These are phyloP conservation scores for Yamadazyma laniorum DNA, from an alignment of 805 yeast genomes.

Conservation along the genomic window DNA sequence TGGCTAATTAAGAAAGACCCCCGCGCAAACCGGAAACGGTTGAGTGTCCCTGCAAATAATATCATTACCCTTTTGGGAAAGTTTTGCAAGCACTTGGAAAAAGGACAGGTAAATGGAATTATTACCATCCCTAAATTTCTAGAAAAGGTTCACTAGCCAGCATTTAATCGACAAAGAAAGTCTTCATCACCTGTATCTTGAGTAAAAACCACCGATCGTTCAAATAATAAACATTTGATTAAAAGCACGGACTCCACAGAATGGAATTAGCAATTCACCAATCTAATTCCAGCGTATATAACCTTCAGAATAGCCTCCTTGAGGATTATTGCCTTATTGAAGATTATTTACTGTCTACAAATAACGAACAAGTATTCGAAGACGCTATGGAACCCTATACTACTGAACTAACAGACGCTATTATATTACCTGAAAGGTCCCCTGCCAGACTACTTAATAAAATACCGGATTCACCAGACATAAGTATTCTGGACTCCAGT, in stretches of 20 bases:
- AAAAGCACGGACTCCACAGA: no score
- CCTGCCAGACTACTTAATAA: slow-evolving; percentile 3
- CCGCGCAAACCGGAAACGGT: background rate
- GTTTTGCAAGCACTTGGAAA: slow-evolving; percentile 2
- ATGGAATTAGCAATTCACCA: background rate
- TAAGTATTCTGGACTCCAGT: slow-evolving; percentile 20
- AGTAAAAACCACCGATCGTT: no score
- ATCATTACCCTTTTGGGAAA: slow-evolving; percentile 2
- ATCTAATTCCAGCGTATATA: background rate
- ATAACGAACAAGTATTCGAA: background rate
- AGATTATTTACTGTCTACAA: slow-evolving; percentile 1
- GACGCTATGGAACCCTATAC: background rate
- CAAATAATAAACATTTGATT: no score
- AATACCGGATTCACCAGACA: slow-evolving; percentile 14
- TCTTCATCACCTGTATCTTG: no score
- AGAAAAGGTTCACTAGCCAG: no score
- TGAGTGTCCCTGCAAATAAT: background rate
- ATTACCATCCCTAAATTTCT: no score
- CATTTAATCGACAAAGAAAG: no score
- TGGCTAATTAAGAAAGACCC: background rate
- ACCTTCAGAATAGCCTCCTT: background rate
- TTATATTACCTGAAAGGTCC: slow-evolving; percentile 15
- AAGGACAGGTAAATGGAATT: no score
- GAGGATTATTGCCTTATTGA: slow-evolving; percentile 1
- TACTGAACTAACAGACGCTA: background rate